A percentile compares a stretch with the other conserved stretches of the same genome.
phyloP scores from a whole-genome alignment of 2,329 filamentous ascomycete species.

The Uncinocarpus reesii region DNA sequence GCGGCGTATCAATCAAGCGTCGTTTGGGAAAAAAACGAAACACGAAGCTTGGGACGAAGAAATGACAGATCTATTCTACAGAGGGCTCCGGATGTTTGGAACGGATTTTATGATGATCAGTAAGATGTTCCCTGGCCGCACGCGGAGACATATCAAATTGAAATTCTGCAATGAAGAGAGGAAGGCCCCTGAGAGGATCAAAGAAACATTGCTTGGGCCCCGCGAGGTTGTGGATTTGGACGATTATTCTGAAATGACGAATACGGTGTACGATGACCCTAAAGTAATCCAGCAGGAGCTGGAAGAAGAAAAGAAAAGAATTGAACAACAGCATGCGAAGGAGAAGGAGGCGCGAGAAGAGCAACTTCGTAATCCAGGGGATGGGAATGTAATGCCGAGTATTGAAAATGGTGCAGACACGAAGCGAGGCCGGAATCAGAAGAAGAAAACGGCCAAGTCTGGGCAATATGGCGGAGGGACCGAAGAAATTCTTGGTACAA shows the following conservation, averaged over 20 bases:
- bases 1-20: slow-evolving; percentile 38
- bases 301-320: slow-evolving; percentile 37
- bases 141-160: slow-evolving; percentile 52
- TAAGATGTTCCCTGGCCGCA: slow-evolving; percentile 50
- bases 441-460: slow-evolving; percentile 22
- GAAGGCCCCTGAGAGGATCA: slow-evolving; percentile 44
- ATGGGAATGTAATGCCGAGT: slow-evolving; percentile 22
- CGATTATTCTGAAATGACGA: slow-evolving; percentile 39
- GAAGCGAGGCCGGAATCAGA: slow-evolving; percentile 18
- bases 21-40: slow-evolving; percentile 43
- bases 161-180: slow-evolving; percentile 55
- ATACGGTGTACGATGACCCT: slow-evolving; percentile 36
- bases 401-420: slow-evolving; percentile 27
- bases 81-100: slow-evolving; percentile 52
- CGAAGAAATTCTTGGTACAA: slow-evolving; percentile 33
- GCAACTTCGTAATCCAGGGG: slow-evolving; percentile 33
- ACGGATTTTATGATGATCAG: slow-evolving; percentile 57
- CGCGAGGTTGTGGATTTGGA: slow-evolving; percentile 36
- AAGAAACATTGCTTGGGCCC: slow-evolving; percentile 41
- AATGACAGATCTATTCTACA: slow-evolving; percentile 52
- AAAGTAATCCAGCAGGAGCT: slow-evolving; percentile 33
- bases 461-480: slow-evolving; percentile 28
- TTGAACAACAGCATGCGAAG: slow-evolving; percentile 39
- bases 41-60: slow-evolving; percentile 48
- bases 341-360: slow-evolving; percentile 38